Evolutionary conservation across 1,284 basidiomycete species (phyloP).

Genomic region (Trichosporon sp.): DNA sequence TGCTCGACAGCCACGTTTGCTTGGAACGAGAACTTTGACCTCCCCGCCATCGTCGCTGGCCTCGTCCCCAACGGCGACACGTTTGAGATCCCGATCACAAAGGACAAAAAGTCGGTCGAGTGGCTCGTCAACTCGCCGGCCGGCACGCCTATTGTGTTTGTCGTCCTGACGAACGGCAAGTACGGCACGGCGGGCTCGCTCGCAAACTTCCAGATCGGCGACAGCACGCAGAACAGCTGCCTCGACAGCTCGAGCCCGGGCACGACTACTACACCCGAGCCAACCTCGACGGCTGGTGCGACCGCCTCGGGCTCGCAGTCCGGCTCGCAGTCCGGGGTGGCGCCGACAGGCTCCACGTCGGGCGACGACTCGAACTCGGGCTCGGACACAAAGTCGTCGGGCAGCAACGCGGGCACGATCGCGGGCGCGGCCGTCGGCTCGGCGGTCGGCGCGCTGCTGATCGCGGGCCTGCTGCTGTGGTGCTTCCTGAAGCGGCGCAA

Average conservation of each 20-base stretch:
- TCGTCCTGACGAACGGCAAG: conserved; percentile 34
- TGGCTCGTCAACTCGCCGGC: conserved; percentile 35
- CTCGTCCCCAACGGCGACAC: conserved; percentile 35
- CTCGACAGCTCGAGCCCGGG: conserved; percentile 27
- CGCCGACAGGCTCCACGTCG: neutral
- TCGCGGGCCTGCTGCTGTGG: neutral
- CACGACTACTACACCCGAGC: neutral
- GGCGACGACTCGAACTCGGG: neutral
- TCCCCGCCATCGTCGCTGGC: conserved; percentile 34
- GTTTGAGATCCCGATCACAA: conserved; percentile 28
- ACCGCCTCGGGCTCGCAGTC: neutral
- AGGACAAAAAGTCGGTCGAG: conserved; percentile 9
- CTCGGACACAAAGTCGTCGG: neutral
- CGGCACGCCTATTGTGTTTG: conserved; percentile 32
- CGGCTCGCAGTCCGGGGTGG: neutral
- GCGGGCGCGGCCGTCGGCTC: neutral
- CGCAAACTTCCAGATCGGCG: conserved; percentile 24
- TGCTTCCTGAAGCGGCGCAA: neutral
- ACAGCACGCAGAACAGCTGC: conserved; percentile 25
- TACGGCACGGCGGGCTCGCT: conserved; percentile 36
- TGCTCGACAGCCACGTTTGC: conserved; percentile 28
- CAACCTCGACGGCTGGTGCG: neutral
- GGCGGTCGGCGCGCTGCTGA: neutral
- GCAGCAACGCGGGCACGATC: neutral
- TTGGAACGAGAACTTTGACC: conserved; percentile 29